Evolutionary conservation across 371 early-diverging fungal genomes (phyloP), one percentile per base, ranked within the genome.

Genomic region (Circinella umbellata): DNA sequence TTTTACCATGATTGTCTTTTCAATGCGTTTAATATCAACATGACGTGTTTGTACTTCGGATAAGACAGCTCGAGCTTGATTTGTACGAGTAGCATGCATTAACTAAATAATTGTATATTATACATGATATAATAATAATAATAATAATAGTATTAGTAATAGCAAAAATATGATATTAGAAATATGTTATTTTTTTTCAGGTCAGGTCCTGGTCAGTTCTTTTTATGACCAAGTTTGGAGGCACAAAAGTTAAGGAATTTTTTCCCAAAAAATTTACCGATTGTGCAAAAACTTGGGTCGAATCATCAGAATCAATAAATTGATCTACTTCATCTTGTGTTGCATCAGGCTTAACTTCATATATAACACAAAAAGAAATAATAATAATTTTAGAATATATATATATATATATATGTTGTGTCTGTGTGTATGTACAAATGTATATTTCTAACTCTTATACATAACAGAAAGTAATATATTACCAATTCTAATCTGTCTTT

Each of bases 401-500:
- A 7, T 13, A 15, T 51, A 27, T 27, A 27, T 27, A 27, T 27
- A 27, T 27, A 27, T 27, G 27, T 27, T 27, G 27, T 27, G 27
- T 27, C 0, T 27, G 27, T 27, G 27, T 27, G 27, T 27, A 2
- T 27, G 27, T 27, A 27, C 27, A 27, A 27, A 27, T 27, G 27
- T 27, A 27, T 27, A 2, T 27, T 27, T 27, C 27, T 27, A 27
- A 27, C 27, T 27, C 47, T 9, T 47, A 9, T 11, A 47, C 27
- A 35, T 65, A 35, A 11, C 11, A 27, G 6, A 53, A 53, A 9
- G 13, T n/a, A 7, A 4, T 49, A 3, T 4, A 6, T 61, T 62
- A 94, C 95, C 96, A 78, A 96, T 93, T 64, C 89, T 82, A 70
- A 90, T 91, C 71, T 96, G 95, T 74, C 94, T 77, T 74, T 94